Base-by-base conservation (phyloP, 495 filamentous ascomycete species). In the Talaromyces trachyspermus region DNA sequence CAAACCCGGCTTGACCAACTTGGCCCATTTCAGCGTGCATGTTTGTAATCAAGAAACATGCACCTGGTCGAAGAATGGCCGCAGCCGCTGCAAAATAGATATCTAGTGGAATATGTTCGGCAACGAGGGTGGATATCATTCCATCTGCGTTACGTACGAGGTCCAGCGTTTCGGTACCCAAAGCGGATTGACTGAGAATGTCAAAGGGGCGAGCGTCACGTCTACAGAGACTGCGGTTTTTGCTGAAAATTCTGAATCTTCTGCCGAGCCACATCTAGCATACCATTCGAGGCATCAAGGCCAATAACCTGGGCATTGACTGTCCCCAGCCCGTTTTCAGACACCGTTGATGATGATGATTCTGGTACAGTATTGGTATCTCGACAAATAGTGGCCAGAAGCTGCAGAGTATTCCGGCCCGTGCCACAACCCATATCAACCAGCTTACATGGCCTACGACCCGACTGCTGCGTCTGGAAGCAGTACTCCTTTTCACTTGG, bases 1-100 rank as follows among this genome's bases (percentile, higher is more conserved):
- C 71, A 56, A 88, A 87, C 2, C 84, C 83, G 0, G 84, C 83
- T 51, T 83, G 81, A 15, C 74, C 77, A 6, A 75, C 66, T 37
- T 52, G 47, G 3, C 83, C 84, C 81, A 86, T 86, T 12, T 84
- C 76, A 5, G 71, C 63, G 55, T 88, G 84, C 84, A 88, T 88
- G 57, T 86, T 87, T 3, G 84, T 87, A 4, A 87, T 48, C 26
- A 86, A 64, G 5, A 84, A 54, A 51, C 76, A 66, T 5, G 75
- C 79, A 0, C 76, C 77, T 1, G 65, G 53, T 19, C 43, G 59
- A 41, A 85, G 57, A 12, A 85, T 61, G 15, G 54, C 49, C 9
- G 68, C 53, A 0, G 76, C 68, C 1, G 69, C 68, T 18, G 51
- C 44, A 58, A 88, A 89, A 61, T 83, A 86, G 10, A 33, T 52